Base-by-base conservation (phyloP, 495 filamentous ascomycete genomes). In the Podospora pseudocomata region DNA sequence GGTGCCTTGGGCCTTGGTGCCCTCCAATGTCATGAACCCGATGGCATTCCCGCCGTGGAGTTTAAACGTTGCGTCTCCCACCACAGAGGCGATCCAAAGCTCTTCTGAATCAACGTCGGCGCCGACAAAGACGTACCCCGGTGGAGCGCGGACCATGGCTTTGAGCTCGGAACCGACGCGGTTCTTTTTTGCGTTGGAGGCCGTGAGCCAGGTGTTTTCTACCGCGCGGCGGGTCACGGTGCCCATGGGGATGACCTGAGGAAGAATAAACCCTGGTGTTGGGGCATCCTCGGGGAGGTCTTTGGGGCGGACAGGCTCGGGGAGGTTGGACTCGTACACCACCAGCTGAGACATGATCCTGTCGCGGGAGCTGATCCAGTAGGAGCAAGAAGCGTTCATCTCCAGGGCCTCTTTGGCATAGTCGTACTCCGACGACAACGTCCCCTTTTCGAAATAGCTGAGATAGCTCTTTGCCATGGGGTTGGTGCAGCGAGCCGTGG, bases 71-170 rank as follows among this genome's bases (percentile, higher is more conserved):
- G 95, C 90, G 79, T 99, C 95, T 23, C 95, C 95, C 34, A 99
- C 88, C 4, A 99, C 85, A 78, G 91, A 94, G 6, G 95, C 95
- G 73, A 99, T 99, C 95, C 95, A 99, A 34, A 99, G 85, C 79
- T 99, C 95, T 76, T 99, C 90, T n/a, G 94, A 97, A 73, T 99
- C 95, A 6, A 99, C 95, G 78, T 99, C 95, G 4, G 96, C 95
- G 39, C 95, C 95, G 63, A 99, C 95, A 77, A 99, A 97, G 64
- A 85, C 88, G 70, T 97, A 93, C 34, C 95, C 95, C 26, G 88
- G 88, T 0, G 95, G 95, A 18, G 96, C 93, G 73, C 89, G 92
- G 71, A 99, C 88, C 92, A 98, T 97, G 39, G 94, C 92, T 76
- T 99, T 99, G 18, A 99, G 83, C 75, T 99, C 95, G 19, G 95